Base-by-base conservation (phyloP, 306 rosid species). In the Dalbergia cochinchinensis region DNA sequence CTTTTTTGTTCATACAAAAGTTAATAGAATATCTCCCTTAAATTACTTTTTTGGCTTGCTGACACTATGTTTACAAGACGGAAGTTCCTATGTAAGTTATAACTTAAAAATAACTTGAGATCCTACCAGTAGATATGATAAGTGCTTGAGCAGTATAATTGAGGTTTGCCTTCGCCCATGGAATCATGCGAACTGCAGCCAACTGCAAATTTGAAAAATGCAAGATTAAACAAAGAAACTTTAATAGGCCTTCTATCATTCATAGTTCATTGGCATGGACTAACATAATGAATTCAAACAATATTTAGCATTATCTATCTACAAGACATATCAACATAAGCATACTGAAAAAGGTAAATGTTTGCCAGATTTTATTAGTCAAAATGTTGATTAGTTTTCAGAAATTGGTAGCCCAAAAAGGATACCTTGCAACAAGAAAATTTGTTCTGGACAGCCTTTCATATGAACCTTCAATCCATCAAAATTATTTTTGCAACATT, bases 111-210 rank as follows among this genome's bases (percentile, higher is more conserved):
- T 20, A 59, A 37, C 20, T 33, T 55, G 63, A 71, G 55, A 74
- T 33, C 77, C 31, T 91, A 94, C 99, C 96, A n/a, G 82, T 90
- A 48, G 97, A 92, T 83, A 92, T 95, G 66, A 92, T 91, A 65
- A 95, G 97, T 73, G 99, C 98, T 88, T 92, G 96, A 76, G 92
- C 99, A 62, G 96, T 92, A 55, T 92, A 90, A 77, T 92, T 95
- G 78, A 92, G 95, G 89, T 95, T 95, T 67, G 90, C 92, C 87
- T 91, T 95, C 7, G 98, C 98, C 99, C 99, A 95, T n/a, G 98
- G 99, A 84, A 95, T 1, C 79, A 45, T 48, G 10, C 97, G 95
- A 82, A 92, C 97, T 12, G 92, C 99, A 75, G 85, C 68, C 80
- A 95, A 80, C 99, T 95, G 85, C 16, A 18, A 77, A 76, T 60